These are phyloP conservation scores for Pestalotiopsis sp. DNA, from an alignment of 2,329 filamentous ascomycete genomes.

Conservation along the genomic window DNA sequence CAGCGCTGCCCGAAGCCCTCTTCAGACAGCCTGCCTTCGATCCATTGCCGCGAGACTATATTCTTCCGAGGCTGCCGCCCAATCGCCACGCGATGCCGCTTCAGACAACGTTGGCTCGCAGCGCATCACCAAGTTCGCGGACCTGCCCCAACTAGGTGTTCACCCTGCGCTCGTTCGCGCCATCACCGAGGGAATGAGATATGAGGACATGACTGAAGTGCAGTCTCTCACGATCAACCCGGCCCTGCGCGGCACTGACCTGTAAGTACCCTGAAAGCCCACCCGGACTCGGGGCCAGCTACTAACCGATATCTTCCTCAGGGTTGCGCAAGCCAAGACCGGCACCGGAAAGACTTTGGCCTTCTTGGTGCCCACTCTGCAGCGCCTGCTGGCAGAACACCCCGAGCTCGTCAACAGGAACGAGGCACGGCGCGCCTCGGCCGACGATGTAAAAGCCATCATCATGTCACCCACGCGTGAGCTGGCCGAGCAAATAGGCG, in stretches of 20 bases:
- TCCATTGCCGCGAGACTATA: slow-evolving; percentile 13
- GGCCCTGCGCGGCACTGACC: slow-evolving; percentile 77
- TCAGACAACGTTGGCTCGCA: slow-evolving; percentile 18
- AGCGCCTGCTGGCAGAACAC: slow-evolving; percentile 72
- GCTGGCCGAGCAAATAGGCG: slow-evolving; percentile 78
- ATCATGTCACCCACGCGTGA: slow-evolving; percentile 81
- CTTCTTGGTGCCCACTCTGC: slow-evolving; percentile 84
- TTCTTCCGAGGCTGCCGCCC: slow-evolving; percentile 12
- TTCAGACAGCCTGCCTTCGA: neutral
- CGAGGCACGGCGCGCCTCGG: slow-evolving; percentile 38
- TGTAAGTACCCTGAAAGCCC: slow-evolving; percentile 59
- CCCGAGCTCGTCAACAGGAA: slow-evolving; percentile 58
- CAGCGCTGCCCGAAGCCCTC: neutral
- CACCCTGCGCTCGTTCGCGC: slow-evolving; percentile 67
- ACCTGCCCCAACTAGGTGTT: slow-evolving; percentile 54
- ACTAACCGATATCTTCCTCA: slow-evolving; percentile 34
- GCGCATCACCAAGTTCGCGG: slow-evolving; percentile 44
- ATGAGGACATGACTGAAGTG: slow-evolving; percentile 90
- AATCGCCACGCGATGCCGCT: neutral
- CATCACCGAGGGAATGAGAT: slow-evolving; percentile 73
- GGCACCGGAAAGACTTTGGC: slow-evolving; percentile 96
- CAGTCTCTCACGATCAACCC: slow-evolving; percentile 83
- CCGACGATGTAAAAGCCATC: slow-evolving; percentile 68
- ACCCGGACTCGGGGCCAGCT: neutral
- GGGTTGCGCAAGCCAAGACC: slow-evolving; percentile 92